Conservation (phyloP, 257 asterid genomes). For the Osmanthus fragrans region DNA sequence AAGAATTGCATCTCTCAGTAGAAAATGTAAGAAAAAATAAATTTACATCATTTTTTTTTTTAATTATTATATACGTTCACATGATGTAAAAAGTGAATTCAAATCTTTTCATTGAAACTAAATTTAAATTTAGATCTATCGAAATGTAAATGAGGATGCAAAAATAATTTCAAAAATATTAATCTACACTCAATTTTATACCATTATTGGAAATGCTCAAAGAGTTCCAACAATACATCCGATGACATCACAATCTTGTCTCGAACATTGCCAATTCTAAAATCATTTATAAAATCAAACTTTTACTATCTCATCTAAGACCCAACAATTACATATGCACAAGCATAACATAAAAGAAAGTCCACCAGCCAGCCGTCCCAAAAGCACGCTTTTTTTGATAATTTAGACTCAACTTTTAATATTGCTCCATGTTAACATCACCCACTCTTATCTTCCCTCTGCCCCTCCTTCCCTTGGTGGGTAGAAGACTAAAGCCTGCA, state of each 20-base stretch:
- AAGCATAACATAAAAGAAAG: slow-evolving; percentile 39
- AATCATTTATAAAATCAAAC: neutral
- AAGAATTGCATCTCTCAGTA: too few species aligned
- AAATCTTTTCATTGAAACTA: too few species aligned
- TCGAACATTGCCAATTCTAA: neutral
- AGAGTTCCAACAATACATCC: neutral
- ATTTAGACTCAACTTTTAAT: slow-evolving; percentile 58
- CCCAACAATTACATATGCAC: neutral
- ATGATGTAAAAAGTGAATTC: too few species aligned
- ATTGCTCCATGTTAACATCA: slow-evolving; percentile 83
- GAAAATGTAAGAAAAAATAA: too few species aligned
- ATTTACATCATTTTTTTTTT: too few species aligned
- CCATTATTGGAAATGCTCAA: too few species aligned
- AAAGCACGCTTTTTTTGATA: slow-evolving; percentile 84
- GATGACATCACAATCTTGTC: neutral
- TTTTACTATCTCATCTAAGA: neutral
- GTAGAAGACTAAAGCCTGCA: slow-evolving; percentile 47
- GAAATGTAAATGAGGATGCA: too few species aligned
- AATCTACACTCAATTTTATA: too few species aligned
- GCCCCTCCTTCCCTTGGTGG: slow-evolving; percentile 28
- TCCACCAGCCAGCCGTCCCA: slow-evolving; percentile 76
- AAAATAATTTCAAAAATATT: too few species aligned
- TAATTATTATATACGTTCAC: too few species aligned
- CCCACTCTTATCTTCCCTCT: slow-evolving; percentile 38
- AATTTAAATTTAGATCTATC: too few species aligned